phyloP scores from a whole-genome alignment of 306 rosid species.

The Prunus mongolica region DNA sequence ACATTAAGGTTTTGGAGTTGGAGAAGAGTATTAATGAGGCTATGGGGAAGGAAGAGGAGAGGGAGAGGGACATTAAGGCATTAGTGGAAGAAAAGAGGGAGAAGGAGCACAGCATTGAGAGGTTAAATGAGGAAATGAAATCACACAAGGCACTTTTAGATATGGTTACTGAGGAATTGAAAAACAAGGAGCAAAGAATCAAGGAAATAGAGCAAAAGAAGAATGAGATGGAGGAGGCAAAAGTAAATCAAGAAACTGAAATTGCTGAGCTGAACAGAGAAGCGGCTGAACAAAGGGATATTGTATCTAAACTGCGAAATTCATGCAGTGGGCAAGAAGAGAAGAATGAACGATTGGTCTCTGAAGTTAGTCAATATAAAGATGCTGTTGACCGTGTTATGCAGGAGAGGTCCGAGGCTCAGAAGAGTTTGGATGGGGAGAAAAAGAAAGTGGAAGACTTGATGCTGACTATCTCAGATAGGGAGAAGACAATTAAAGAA shows the following conservation, averaged over 20 bases:
- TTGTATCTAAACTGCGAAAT: conserved; percentile 13
- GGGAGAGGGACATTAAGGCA: conserved; percentile 27
- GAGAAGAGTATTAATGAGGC: conserved; percentile 35
- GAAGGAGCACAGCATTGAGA: conserved; percentile 35
- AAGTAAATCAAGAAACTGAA: conserved; percentile 24
- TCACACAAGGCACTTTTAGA: conserved; percentile 14
- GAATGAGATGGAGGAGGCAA: conserved; percentile 40
- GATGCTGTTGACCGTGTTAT: conserved; percentile 20
- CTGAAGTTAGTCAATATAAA: conserved; percentile 26
- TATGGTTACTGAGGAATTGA: conserved; percentile 23
- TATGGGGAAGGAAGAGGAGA: conserved; percentile 24
- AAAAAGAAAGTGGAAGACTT: conserved; percentile 36
- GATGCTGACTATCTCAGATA: conserved; percentile 24
- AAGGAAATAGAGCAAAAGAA: conserved; percentile 28
- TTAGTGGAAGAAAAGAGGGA: conserved; percentile 38
- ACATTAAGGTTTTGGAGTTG: conserved; percentile 19
- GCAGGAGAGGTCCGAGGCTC: conserved; percentile 23
- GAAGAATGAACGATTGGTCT: conserved; percentile 32
- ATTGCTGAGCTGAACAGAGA: conserved; percentile 35
- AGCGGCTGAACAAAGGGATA: conserved; percentile 27
- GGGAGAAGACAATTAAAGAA: conserved; percentile 35
- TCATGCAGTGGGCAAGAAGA: conserved; percentile 23
- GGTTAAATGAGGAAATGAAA: conserved; percentile 27
- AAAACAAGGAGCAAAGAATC: conserved; percentile 22
- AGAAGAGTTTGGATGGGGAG: conserved; percentile 43